Percentiles rank a stretch among this genome's conserved stretches.
Evolutionary conservation across 1,284 basidiomycete species (phyloP).

Genomic region (Moesziomyces globuligerus): DNA sequence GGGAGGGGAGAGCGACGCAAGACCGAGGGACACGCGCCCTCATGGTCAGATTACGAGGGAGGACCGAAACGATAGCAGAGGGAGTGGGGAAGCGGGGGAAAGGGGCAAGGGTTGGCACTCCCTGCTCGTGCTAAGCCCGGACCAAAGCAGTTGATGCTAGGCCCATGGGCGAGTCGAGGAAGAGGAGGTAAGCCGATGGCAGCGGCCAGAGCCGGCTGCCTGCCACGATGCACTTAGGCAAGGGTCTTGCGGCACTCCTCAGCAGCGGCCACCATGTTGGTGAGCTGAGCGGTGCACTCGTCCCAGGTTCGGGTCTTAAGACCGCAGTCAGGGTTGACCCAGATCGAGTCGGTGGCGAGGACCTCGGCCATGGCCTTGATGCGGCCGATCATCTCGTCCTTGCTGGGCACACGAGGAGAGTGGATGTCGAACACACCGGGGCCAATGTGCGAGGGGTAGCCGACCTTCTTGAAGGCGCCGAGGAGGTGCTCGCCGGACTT

Average conservation of each 20-base stretch:
- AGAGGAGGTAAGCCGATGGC: background rate
- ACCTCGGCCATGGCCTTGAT: slow-evolving; percentile 77
- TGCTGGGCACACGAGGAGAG: slow-evolving; percentile 91
- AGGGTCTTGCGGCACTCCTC: slow-evolving; percentile 79
- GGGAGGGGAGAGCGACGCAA: slow-evolving; percentile 8
- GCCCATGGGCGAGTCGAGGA: slow-evolving; percentile 16
- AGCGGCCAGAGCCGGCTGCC: background rate
- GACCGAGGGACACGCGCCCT: background rate
- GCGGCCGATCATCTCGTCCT: slow-evolving; percentile 92
- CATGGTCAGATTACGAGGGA: slow-evolving; percentile 1
- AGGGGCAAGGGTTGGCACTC: background rate
- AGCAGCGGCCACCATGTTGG: slow-evolving; percentile 72
- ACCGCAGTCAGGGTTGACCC: slow-evolving; percentile 89
- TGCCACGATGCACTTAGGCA: slow-evolving; percentile 30
- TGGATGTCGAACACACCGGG: slow-evolving; percentile 95
- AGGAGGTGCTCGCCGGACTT: slow-evolving; percentile 78
- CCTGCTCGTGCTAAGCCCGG: slow-evolving; percentile 7
- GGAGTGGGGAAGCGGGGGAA: slow-evolving; percentile 8
- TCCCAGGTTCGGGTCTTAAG: slow-evolving; percentile 68
- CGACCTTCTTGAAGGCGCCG: slow-evolving; percentile 91
- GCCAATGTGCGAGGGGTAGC: slow-evolving; percentile 97
- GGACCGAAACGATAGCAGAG: slow-evolving; percentile 21
- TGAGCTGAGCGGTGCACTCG: slow-evolving; percentile 74
- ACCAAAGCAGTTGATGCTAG: slow-evolving; percentile 38
- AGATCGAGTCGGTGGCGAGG: slow-evolving; percentile 68